Base-by-base conservation (phyloP, 2,329 filamentous ascomycete genomes). In the Gaeumannomyces tritici region DNA sequence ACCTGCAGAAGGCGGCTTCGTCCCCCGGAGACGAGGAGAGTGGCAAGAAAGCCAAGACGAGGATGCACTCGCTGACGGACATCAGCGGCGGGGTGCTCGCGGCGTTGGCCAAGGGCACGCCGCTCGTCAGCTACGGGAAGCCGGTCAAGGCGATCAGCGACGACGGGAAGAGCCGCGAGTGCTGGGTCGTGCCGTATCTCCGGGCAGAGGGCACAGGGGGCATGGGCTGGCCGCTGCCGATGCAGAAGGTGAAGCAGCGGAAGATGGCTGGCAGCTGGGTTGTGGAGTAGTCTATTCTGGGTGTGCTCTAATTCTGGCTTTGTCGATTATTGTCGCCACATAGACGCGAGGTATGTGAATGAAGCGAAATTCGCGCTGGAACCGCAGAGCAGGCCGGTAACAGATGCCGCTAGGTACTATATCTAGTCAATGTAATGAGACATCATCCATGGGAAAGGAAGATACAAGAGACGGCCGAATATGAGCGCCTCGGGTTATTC, bases 1-100 rank as follows among this genome's bases (percentile, higher is more conserved):
- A 93, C 70, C 84, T 99, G 4, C 93, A 96, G 72, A 86, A 87
- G 63, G 79, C 85, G 3, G 78, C 82, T 0, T 76, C 81, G 0
- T 73, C 80, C 0, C n/a, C 27, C 11, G 59, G 24, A 29, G 29
- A 24, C 26, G 59, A 61, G 29, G 59, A 55, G 5, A 28, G 29
- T 4, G 54, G 28, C n/a, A 57, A 35, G 29, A 55, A 55, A 29
- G 81, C 87, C 24, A 91, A 89, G 75, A 92, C 91, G 33, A 80
- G 95, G 56, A 96, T 99, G 89, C 90, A 93, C 71, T 84, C 93
- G 4, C 81, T 99, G 26, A 93, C 92, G 2, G 85, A 93, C 31
- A 79, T 96, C 8, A 89, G 86, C 21, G 89, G 86, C 1, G 82
- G 83, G 2, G 90, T 96, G 72, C 81, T 99, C 7, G 85, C 89